Evolutionary conservation across 768 basidiomycete genomes (phyloP).

Genomic region (Lentinula detonsa): DNA sequence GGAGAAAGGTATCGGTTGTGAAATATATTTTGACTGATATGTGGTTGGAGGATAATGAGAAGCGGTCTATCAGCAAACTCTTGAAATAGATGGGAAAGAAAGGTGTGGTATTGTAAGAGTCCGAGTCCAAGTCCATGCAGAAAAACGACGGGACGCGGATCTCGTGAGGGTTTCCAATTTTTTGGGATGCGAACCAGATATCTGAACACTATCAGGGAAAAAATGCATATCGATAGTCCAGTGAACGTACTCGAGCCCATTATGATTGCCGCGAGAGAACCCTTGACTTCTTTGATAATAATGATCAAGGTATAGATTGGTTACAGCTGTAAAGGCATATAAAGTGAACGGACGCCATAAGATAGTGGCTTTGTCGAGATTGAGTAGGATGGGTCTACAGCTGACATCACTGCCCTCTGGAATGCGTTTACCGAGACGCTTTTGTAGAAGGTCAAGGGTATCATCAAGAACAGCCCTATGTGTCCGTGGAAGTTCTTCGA

Average conservation of each 20-base stretch:
- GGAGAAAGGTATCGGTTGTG: conserved; percentile 70
- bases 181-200: conserved; percentile 71
- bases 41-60: conserved; percentile 72
- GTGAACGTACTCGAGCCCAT: conserved; percentile 62
- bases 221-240: not conserved
- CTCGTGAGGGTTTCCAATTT: conserved; percentile 53
- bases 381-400: conserved; percentile 57
- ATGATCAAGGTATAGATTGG: conserved; percentile 43
- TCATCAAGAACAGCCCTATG: conserved; percentile 51
- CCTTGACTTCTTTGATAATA: conserved; percentile 36
- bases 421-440: conserved; percentile 61
- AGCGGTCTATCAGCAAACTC: conserved; percentile 63
- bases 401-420: conserved; percentile 49
- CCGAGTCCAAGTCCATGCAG: conserved; percentile 89
- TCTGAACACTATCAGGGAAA: conserved; percentile 25
- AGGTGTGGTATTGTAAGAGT: conserved; percentile 58
- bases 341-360: conserved; percentile 61
- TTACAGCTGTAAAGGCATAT: conserved; percentile 45
- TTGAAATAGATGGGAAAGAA: conserved; percentile 53
- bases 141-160: conserved; percentile 71
- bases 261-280: conserved; percentile 39
- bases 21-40: conserved; percentile 83
- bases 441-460: conserved; percentile 59
- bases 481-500: conserved; percentile 36
- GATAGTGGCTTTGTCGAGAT: conserved; percentile 72